phyloP scores from a whole-genome alignment of 768 basidiomycete genomes.

The Calocybe indica region DNA sequence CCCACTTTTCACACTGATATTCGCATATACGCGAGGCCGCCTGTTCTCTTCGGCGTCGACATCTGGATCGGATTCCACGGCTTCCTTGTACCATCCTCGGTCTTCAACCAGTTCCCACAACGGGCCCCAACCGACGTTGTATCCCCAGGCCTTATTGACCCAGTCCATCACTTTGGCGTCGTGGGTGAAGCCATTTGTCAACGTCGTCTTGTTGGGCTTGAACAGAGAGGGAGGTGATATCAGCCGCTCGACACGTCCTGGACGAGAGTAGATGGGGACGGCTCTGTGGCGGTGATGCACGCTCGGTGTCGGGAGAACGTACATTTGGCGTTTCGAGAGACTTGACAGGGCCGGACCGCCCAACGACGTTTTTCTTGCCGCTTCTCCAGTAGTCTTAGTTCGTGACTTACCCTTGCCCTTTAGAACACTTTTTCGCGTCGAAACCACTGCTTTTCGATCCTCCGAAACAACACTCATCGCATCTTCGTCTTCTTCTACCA shows the following conservation, averaged over 20 bases:
- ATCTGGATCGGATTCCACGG: slow-evolving; percentile 23
- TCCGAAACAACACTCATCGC: slow-evolving; percentile 10
- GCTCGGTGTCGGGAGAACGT: slow-evolving; percentile 57
- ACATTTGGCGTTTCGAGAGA: slow-evolving; percentile 42
- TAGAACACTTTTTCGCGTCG: slow-evolving; percentile 5
- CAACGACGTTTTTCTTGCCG: slow-evolving; percentile 22
- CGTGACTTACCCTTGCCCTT: slow-evolving; percentile 6
- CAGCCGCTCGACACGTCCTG: slow-evolving; percentile 58
- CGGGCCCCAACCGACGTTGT: slow-evolving; percentile 70
- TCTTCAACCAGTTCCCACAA: slow-evolving; percentile 80
- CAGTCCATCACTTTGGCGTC: slow-evolving; percentile 42
- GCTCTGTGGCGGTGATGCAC: slow-evolving; percentile 72
- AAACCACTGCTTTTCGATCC: slow-evolving; percentile 14
- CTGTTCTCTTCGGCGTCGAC: slow-evolving; percentile 41
- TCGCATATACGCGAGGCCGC: slow-evolving; percentile 53
- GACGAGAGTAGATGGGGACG: slow-evolving; percentile 48
- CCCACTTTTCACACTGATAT: slow-evolving; percentile 35
- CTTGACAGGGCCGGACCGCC: slow-evolving; percentile 19
- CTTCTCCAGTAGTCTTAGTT: slow-evolving; percentile 11
- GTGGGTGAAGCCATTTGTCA: slow-evolving; percentile 55
- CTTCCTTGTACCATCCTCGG: slow-evolving; percentile 72
- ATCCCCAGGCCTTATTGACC: slow-evolving; percentile 67
- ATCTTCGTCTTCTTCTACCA: slow-evolving; percentile 18
- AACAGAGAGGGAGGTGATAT: slow-evolving; percentile 45
- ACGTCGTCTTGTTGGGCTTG: slow-evolving; percentile 26